Conservation (phyloP, 805 yeast genomes). For the Kodamaea jinghongensis region DNA sequence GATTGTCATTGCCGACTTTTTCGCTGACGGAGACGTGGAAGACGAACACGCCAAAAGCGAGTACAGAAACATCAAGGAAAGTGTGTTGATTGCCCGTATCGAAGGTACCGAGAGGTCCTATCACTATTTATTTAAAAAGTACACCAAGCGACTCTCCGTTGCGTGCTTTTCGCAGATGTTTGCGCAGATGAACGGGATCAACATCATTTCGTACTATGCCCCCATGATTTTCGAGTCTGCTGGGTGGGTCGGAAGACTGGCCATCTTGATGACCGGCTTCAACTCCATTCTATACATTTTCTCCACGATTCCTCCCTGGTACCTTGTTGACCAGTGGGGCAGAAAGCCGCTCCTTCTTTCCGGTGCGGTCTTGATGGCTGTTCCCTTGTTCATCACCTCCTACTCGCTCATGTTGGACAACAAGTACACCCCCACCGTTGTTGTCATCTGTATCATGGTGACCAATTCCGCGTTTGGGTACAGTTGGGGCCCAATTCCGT, state of each 20-base stretch:
- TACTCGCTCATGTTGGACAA: slow-evolving; percentile 41
- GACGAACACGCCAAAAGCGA: slow-evolving; percentile 68
- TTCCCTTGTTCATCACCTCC: slow-evolving; percentile 64
- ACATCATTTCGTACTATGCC: slow-evolving; percentile 89
- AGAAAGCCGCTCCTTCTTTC: slow-evolving; percentile 76
- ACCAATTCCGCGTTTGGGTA: slow-evolving; percentile 85
- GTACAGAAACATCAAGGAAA: slow-evolving; percentile 77
- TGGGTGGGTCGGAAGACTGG: slow-evolving; percentile 88
- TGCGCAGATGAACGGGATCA: slow-evolving; percentile 92
- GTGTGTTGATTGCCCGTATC: slow-evolving; percentile 67
- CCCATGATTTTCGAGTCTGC: slow-evolving; percentile 93
- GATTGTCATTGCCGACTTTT: slow-evolving; percentile 78
- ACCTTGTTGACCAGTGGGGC: slow-evolving; percentile 87
- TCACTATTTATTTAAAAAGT: slow-evolving; percentile 69
- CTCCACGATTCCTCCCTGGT: slow-evolving; percentile 88
- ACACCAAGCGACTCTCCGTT: slow-evolving; percentile 73
- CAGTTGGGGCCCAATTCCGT: slow-evolving; percentile 94
- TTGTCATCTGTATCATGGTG: slow-evolving; percentile 71
- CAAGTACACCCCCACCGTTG: slow-evolving; percentile 59
- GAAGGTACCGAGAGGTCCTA: slow-evolving; percentile 78
- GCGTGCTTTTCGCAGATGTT: slow-evolving; percentile 91
- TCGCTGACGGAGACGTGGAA: slow-evolving; percentile 73
- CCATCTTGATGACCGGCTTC: slow-evolving; percentile 87
- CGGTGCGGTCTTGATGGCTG: slow-evolving; percentile 80
- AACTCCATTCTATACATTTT: slow-evolving; percentile 38